Base-by-base conservation (phyloP, 2,329 filamentous ascomycete genomes). In the Diaporthe ilicicola region DNA sequence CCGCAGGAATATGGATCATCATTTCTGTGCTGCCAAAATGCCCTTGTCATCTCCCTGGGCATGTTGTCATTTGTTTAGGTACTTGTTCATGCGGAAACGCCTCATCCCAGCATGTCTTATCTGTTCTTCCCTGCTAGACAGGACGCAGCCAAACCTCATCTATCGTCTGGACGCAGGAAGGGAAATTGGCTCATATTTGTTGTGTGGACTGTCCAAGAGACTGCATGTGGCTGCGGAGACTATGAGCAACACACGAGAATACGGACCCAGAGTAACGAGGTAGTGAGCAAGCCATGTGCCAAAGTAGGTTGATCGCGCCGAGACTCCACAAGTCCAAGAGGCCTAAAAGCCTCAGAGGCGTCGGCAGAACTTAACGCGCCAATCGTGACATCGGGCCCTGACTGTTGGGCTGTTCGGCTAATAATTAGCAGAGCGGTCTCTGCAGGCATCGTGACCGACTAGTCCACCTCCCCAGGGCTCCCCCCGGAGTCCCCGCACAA, bases 331-430 rank as follows among this genome's bases (percentile, higher is more conserved):
- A 44, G 39, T 17, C 37, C 39, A 44, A 59, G 37, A 46, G 56
- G 56, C 37, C 39, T 46, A 22, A 83, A 77, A 0, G 81, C n/a
- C 39, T 34, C 24, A 29, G 29, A 46, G 15, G 29, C 24, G 15
- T 39, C 56, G 56, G 39, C 12, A n/a, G 9, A 32, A 61, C 24
- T 46, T 46, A 61, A 61, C 56, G 56, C 56, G 42, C 56, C 56
- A 61, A 61, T 61, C 42, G 42, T 61, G 56, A 39, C 22, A 10
- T 44, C 37, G 37, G 55, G 55, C 24, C 55, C 37, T 12, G 55
- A 44, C 22, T 6, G 55, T 37, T 59, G 37, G 55, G 37, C 24
- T 12, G 24, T 44, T 44, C 37, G 55, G 55, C 55, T 59, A 59
- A 44, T n/a, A n/a, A n/a, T n/a, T n/a, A n/a, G n/a, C n/a, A n/a